A percentile compares a stretch with the other conserved stretches of the same genome.
phyloP scores from a whole-genome alignment of 176 grass and related monocot species.

The Juncus effusus region DNA sequence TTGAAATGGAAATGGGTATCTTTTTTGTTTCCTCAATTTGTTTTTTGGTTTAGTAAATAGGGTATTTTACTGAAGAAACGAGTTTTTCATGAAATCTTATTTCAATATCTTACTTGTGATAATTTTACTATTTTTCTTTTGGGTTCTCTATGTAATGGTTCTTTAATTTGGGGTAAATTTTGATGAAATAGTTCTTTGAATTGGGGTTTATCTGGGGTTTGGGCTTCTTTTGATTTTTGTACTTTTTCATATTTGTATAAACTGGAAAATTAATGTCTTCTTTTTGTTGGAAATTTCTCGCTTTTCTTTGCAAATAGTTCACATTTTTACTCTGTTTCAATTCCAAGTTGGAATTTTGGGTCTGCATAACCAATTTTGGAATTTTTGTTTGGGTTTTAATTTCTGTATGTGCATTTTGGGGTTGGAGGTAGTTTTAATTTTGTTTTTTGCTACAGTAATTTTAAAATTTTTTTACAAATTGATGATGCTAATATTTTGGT shows the following conservation, averaged over 20 bases:
- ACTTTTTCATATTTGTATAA: conserved; percentile 2
- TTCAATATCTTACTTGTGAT: background rate
- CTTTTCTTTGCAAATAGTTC: background rate
- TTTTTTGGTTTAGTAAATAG: background rate
- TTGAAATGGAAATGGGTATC: background rate
- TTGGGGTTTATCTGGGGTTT: conserved; percentile 10
- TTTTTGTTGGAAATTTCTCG: background rate
- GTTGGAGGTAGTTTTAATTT: background rate
- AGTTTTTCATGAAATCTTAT: background rate
- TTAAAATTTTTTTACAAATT: no score
- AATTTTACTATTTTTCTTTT: background rate
- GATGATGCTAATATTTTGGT: no score
- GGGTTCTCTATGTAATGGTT: background rate
- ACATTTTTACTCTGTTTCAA: background rate
- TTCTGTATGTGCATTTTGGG: background rate
- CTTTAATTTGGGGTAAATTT: background rate
- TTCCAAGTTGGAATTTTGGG: conserved; percentile 10
- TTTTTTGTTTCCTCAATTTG: conserved; percentile 7
- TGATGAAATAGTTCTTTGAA: background rate
- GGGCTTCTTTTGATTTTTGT: background rate
- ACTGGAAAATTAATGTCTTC: background rate
- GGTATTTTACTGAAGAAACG: background rate
- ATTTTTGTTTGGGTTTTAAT: background rate
- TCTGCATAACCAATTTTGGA: background rate
- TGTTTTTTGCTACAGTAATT: no score